Percentiles rank a stretch among this genome's conserved stretches.
These are phyloP conservation scores for Cystobasidium tubakii DNA, from an alignment of 768 basidiomycete species.

Conservation along the genomic window DNA sequence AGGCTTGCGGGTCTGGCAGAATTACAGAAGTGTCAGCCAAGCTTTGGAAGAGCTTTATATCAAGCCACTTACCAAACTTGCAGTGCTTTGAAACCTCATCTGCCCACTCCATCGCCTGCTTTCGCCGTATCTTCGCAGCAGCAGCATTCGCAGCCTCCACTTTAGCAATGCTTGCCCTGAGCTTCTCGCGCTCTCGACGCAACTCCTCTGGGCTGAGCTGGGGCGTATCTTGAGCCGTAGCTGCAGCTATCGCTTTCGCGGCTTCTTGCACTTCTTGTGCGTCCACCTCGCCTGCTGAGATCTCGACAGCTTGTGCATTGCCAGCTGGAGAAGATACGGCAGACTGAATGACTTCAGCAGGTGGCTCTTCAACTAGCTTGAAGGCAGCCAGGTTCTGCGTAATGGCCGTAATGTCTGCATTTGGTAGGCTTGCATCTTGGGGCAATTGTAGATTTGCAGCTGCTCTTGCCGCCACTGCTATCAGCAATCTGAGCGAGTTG, in stretches of 20 bases:
- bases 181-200: constrained; percentile 29
- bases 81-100: constrained; percentile 28
- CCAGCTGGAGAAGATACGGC: not conserved
- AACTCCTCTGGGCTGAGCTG: constrained; percentile 12
- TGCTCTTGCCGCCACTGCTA: constrained; percentile 30
- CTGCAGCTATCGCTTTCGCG: not conserved
- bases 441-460: constrained; percentile 11
- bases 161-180: not conserved
- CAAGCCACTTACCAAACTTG: constrained; percentile 30
- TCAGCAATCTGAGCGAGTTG: constrained; percentile 1
- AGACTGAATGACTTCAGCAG: not conserved
- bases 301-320: not conserved
- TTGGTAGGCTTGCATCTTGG: constrained; percentile 3
- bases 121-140: not conserved
- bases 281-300: constrained; percentile 3
- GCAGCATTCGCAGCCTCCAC: constrained; percentile 8
- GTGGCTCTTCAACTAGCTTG: not conserved
- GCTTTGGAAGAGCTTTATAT: no score
- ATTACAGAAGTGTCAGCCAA: not conserved
- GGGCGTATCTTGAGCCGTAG: not conserved
- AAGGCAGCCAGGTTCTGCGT: constrained; percentile 17
- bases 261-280: constrained; percentile 4
- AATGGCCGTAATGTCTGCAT: not conserved
- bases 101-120: constrained; percentile 27
- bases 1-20: constrained; percentile 8